Evolutionary conservation across 2,329 filamentous ascomycete genomes (phyloP), one percentile per base, ranked within the genome.

Genomic region (Huntiella abstrusa): DNA sequence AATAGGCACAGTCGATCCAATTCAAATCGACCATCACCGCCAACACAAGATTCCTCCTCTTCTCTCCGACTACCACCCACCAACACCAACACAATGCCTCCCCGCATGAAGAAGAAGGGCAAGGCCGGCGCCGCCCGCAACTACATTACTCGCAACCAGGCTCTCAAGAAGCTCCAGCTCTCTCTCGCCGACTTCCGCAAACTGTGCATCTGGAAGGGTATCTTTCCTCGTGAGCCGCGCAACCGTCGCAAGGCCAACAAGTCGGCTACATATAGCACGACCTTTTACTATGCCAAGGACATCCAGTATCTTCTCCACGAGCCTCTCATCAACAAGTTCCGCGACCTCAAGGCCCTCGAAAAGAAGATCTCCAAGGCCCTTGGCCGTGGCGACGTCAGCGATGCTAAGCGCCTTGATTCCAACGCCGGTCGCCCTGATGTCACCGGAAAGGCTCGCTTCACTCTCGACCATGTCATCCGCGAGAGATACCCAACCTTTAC

Each of bases 161-260:
- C 91, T 40, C 85, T 98, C 57, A 85, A 87, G 64, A 98, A 96
- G 69, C 79, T 98, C 52, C 91, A 98, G 66, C 83, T 98, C 64
- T 94, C 83, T 58, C 76, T 98, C 48, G 86, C 87, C 54, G 91
- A 98, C 66, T 98, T 98, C 67, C 80, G 91, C 66, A 82, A 93
- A 67, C 73, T 98, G 60, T 98, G 91, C 68, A 98, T 98, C 63
- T 98, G 94, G 80, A 96, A 96, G 70, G 91, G 87, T 57, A 96
- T 98, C 62, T 98, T 95, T 65, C 91, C 91, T 54, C 83, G 91
- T 58, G 91, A 98, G 69, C 91, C 91, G 53, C 77, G 91, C 59
- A 94, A 82, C 69, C 88, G 86, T 70, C 95, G 93, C 70, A 95
- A 95, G 74, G 91, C 83, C 37, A 84, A 82, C 59, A 94, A 92